Percentiles rank a stretch among this genome's conserved stretches.
These are phyloP conservation scores for Torulaspora pretoriensis DNA, from an alignment of 1,139 yeast species.

Conservation along the genomic window DNA sequence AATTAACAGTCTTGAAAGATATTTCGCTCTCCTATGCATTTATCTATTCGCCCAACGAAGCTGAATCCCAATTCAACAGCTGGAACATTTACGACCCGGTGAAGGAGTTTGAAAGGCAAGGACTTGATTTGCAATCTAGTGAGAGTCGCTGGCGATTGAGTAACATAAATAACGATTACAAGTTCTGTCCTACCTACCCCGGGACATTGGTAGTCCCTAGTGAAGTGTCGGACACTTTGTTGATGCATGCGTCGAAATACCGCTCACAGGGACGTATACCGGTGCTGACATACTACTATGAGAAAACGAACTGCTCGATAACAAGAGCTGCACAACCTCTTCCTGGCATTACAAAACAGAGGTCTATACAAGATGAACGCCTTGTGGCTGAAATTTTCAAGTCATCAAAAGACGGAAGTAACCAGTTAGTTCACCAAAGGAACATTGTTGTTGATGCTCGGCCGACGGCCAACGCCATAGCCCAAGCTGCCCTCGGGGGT, in stretches of 20 bases:
- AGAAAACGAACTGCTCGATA: slow-evolving; percentile 69
- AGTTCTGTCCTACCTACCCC: slow-evolving; percentile 77
- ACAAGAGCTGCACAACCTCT: slow-evolving; percentile 91
- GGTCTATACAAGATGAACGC: slow-evolving; percentile 90
- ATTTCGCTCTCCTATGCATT: slow-evolving; percentile 67
- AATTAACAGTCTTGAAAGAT: slow-evolving; percentile 54
- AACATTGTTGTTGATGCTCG: slow-evolving; percentile 86
- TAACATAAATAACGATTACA: slow-evolving; percentile 57
- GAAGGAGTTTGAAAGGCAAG: slow-evolving; percentile 66
- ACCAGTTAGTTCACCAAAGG: slow-evolving; percentile 34
- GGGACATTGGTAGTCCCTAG: slow-evolving; percentile 61
- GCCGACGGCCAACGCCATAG: slow-evolving; percentile 92
- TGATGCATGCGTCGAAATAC: slow-evolving; percentile 78
- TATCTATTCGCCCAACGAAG: slow-evolving; percentile 54
- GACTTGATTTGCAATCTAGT: slow-evolving; percentile 37
- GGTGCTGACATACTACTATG: slow-evolving; percentile 70
- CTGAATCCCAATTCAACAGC: slow-evolving; percentile 54
- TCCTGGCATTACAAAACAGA: slow-evolving; percentile 81
- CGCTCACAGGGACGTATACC: slow-evolving; percentile 86
- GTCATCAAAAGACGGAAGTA: slow-evolving; percentile 17
- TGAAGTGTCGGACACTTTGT: slow-evolving; percentile 71
- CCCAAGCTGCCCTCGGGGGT: slow-evolving; percentile 95
- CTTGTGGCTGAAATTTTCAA: slow-evolving; percentile 67
- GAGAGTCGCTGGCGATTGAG: slow-evolving; percentile 64
- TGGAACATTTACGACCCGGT: slow-evolving; percentile 68